Evolutionary conservation across 139 green algal genomes (phyloP).

Genomic region (Nannochloris sp.): DNA sequence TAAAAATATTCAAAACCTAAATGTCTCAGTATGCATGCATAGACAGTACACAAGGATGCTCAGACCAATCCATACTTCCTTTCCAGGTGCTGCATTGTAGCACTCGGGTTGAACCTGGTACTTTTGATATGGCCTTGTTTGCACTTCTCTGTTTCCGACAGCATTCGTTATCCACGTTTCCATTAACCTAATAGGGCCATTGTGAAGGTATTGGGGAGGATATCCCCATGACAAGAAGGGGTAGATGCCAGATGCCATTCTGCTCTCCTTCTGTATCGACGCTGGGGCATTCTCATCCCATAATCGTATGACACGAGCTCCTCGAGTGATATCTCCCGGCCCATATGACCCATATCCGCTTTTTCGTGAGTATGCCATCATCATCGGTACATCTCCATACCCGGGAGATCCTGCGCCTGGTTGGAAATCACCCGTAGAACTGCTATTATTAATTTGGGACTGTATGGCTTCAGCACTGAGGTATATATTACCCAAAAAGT

Average conservation of each 20-base stretch:
- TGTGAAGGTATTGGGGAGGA: background rate
- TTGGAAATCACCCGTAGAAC: background rate
- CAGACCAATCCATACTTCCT: no score
- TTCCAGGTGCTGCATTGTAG: no score
- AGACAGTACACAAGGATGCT: no score
- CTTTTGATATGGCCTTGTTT: background rate
- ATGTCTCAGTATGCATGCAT: no score
- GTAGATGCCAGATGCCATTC: no score
- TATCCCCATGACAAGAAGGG: background rate
- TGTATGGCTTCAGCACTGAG: background rate
- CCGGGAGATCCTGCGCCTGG: background rate
- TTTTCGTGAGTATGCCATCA: conserved; percentile 13
- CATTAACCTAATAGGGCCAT: background rate
- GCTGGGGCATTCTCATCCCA: background rate
- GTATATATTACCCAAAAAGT: conserved; percentile 17
- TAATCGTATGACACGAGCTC: background rate
- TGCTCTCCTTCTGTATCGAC: no score
- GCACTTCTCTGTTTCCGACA: background rate
- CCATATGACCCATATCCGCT: conserved; percentile 10
- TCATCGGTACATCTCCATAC: background rate
- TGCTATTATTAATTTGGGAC: background rate
- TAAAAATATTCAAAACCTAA: no score
- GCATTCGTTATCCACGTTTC: conserved; percentile 7
- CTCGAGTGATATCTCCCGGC: background rate
- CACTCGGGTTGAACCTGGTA: background rate